Conservation (phyloP, 768 basidiomycete genomes). For the Termitomyces sp. region DNA sequence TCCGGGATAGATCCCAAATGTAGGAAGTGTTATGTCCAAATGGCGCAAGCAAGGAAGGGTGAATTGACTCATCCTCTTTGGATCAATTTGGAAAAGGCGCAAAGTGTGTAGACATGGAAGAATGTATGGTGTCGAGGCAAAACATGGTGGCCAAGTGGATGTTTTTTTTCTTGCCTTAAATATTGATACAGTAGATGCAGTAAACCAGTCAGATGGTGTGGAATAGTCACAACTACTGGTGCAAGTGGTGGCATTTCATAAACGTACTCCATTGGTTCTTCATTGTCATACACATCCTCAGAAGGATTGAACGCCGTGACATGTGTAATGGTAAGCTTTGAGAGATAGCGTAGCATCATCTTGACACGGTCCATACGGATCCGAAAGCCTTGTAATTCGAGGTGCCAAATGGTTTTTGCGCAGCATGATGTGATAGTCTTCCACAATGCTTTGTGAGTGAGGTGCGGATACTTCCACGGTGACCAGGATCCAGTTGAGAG, state of each 20-base stretch:
- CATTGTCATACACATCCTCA: background rate
- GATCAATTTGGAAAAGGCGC: too few species aligned
- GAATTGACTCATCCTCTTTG: too few species aligned
- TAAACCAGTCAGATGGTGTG: background rate
- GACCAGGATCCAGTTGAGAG: too few species aligned
- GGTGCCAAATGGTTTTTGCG: too few species aligned
- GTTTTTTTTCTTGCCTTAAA: background rate
- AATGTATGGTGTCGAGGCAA: background rate
- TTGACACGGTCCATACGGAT: background rate
- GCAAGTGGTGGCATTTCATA: background rate
- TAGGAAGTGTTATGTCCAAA: too few species aligned
- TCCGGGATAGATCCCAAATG: background rate
- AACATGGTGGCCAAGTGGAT: background rate
- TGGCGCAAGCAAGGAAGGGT: too few species aligned
- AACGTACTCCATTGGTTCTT: background rate
- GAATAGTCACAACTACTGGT: too few species aligned
- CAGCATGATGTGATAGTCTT: too few species aligned
- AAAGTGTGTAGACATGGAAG: too few species aligned
- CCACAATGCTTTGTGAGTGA: too few species aligned
- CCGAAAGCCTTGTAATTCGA: too few species aligned
- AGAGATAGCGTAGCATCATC: constrained; percentile 1
- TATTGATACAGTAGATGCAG: background rate
- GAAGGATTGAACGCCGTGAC: background rate
- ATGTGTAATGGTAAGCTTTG: background rate
- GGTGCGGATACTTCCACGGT: too few species aligned